Base-by-base conservation (phyloP, 2,329 filamentous ascomycete genomes). In the Diplodia scrobiculata region DNA sequence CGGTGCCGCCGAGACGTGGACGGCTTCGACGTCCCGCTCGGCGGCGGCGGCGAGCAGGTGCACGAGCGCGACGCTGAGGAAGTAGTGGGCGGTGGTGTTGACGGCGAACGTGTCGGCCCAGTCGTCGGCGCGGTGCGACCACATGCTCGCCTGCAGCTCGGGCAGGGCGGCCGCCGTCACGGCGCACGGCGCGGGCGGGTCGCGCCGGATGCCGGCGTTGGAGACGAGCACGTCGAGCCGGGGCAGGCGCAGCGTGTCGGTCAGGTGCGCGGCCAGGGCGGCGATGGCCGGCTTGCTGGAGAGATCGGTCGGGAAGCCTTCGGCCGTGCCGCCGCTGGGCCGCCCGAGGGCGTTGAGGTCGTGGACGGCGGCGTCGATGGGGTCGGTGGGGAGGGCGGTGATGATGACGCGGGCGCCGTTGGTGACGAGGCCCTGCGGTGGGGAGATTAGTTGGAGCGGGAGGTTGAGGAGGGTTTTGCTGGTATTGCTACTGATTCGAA, bases 21-120 rank as follows among this genome's bases (percentile, higher is more conserved):
- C 41, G 41, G 14, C 32, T 4, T 13, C 60, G 3, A 64, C 48
- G 5, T 29, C 34, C 9, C 36, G 68, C 4, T 74, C 71, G 3
- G 77, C 75, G 0, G 81, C 81, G 7, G 77, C 77, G 0, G 72
- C 77, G 1, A 84, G 73, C 2, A 84, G 71, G 11, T 79, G 78
- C 1, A 83, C 68, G 4, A 83, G 72, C 1, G 81, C 81, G 2
- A 84, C 80, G 0, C 78, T 76, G 10, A 83, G 73, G 69, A 81
- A 84, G 65, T 83, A 84, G 66, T 84, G 82, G 1, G 82, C 81
- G 3, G 81, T 81, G 0, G 79, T 81, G 67, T 84, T 84, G 52
- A 83, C 73, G 14, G 75, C 72, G 66, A 84, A 84, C 0, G 80
- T 81, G 38, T 78, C 73, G 0, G 75, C 75, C 81, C 82, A 83